phyloP scores from a whole-genome alignment of 2,329 filamentous ascomycete species.

The Stagonosporopsis vannaccii region DNA sequence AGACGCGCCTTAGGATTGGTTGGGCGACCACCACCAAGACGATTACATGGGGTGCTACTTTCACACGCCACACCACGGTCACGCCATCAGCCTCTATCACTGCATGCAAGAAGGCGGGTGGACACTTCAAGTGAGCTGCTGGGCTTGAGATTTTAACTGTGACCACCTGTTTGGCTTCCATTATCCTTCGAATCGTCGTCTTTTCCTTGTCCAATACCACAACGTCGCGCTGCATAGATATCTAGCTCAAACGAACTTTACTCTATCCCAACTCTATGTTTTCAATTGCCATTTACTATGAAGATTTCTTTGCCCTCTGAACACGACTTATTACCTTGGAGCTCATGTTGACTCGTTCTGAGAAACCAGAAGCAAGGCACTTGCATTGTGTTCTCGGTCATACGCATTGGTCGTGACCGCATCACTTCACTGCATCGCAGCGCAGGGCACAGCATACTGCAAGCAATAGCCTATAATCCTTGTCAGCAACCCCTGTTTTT shows the following conservation, averaged over 20 bases:
- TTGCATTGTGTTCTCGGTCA: not conserved
- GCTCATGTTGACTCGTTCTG: not conserved
- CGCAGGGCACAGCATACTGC: not conserved
- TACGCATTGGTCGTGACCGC: not conserved
- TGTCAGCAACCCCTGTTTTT: conserved; percentile 1
- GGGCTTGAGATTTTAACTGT: not conserved
- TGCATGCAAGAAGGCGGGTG: conserved; percentile 45
- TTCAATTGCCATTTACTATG: not conserved
- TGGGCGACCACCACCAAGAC: conserved; percentile 42
- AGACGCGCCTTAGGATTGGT: conserved; percentile 35
- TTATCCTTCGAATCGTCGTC: not conserved
- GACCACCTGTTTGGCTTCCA: not conserved
- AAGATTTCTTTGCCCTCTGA: not conserved
- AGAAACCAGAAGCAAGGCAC: not conserved
- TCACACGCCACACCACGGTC: conserved; percentile 44
- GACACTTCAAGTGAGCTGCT: conserved; percentile 31
- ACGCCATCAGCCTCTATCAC: conserved; percentile 47
- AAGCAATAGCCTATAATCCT: not conserved
- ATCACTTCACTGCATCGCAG: not conserved
- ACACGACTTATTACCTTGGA: not conserved
- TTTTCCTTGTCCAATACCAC: not conserved
- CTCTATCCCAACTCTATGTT: not conserved
- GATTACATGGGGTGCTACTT: conserved; percentile 45
- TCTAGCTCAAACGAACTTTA: not conserved
- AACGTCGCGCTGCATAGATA: not conserved